These are phyloP conservation scores for Saccharomycopsis hybrid DNA, from an alignment of 1,139 yeast genomes.

Conservation along the genomic window DNA sequence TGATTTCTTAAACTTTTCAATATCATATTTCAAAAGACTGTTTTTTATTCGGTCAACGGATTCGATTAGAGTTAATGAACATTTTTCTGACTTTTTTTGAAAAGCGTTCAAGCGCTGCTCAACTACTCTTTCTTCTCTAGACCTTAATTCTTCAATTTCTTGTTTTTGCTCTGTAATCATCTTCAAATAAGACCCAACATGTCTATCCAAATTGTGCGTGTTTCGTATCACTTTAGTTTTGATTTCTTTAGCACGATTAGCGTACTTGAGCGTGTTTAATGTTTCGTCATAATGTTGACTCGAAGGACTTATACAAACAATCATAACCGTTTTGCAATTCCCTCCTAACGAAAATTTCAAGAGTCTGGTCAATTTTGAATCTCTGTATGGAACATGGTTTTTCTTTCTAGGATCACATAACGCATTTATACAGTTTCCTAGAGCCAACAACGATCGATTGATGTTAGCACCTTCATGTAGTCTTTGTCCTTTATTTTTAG, in stretches of 20 bases:
- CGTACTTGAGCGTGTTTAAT: conserved; percentile 80
- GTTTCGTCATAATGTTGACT: conserved; percentile 87
- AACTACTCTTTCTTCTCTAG: conserved; percentile 43
- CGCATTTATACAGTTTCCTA: conserved; percentile 93
- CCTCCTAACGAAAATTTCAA: conserved; percentile 88
- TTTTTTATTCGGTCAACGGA: conserved; percentile 35
- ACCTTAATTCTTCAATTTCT: conserved; percentile 66
- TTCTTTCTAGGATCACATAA: conserved; percentile 64
- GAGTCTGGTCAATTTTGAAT: conserved; percentile 79
- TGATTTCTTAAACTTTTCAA: conserved; percentile 42
- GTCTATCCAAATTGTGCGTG: conserved; percentile 71
- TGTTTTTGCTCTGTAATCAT: conserved; percentile 75
- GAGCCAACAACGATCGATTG: conserved; percentile 76
- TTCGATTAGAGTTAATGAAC: conserved; percentile 36
- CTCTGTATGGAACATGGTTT: conserved; percentile 83
- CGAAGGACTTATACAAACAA: conserved; percentile 87
- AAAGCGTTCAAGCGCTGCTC: conserved; percentile 24
- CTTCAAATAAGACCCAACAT: conserved; percentile 80
- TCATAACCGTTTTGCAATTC: conserved; percentile 91
- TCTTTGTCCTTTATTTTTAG: conserved; percentile 74
- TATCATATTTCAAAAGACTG: conserved; percentile 37
- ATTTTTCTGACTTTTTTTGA: conserved; percentile 25
- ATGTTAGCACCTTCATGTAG: conserved; percentile 89
- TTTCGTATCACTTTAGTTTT: conserved; percentile 75
- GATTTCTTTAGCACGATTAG: conserved; percentile 85